Evolutionary conservation across 1,284 basidiomycete species (phyloP).

Genomic region (Leccinum pallidistipes): DNA sequence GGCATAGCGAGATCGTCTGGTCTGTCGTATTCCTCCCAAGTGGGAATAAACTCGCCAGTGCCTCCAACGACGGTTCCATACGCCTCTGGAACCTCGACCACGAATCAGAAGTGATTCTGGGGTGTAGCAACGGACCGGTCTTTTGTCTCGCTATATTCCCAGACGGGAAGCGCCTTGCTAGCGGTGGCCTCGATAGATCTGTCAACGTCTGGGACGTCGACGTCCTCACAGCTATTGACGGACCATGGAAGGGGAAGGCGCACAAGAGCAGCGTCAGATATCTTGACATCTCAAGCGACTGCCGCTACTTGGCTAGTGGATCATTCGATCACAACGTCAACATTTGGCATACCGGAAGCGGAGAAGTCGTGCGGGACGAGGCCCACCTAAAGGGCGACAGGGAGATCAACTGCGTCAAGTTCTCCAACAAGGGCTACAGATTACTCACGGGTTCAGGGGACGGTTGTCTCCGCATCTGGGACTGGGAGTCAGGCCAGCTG

Average conservation of each 20-base stretch:
- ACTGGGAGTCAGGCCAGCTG: constrained; percentile 25
- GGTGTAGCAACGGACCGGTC: constrained; percentile 21
- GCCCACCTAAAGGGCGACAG: constrained; percentile 24
- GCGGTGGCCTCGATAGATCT: constrained; percentile 34
- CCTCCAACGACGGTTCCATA: constrained; percentile 33
- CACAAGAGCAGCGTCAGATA: constrained; percentile 32
- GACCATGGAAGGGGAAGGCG: constrained; percentile 27
- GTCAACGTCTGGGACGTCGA: constrained; percentile 33
- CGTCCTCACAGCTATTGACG: constrained; percentile 14
- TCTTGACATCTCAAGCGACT: constrained; percentile 31
- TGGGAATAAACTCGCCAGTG: constrained; percentile 27
- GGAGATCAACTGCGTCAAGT: constrained; percentile 33
- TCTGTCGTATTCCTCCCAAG: constrained; percentile 30
- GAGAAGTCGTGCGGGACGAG: constrained; percentile 26
- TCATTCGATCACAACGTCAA: constrained; percentile 35
- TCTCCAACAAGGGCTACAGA: constrained; percentile 25
- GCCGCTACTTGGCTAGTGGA: constrained; percentile 32
- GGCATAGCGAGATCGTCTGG: constrained; percentile 33
- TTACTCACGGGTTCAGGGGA: constrained; percentile 33
- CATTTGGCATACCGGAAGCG: constrained; percentile 31
- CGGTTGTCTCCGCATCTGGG: constrained; percentile 31
- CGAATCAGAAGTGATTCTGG: constrained; percentile 28
- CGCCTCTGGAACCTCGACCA: constrained; percentile 33
- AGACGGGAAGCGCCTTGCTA: constrained; percentile 29
- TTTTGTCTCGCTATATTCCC: constrained; percentile 31